Base-by-base conservation (phyloP, 345 rosid genomes). In the Hirschfeldia incana region DNA sequence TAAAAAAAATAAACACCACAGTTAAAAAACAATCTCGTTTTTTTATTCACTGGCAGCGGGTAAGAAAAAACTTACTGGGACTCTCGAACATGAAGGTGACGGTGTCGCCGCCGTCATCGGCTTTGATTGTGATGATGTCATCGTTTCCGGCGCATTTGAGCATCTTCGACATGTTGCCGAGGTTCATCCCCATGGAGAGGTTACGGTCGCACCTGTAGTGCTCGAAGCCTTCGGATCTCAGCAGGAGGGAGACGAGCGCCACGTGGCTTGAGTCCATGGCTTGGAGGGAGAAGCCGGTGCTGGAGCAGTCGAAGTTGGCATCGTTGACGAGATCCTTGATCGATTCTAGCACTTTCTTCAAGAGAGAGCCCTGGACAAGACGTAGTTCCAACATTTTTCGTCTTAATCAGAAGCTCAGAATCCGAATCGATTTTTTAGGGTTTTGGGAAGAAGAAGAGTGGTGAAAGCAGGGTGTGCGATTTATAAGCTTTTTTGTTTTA, bases 231-330 rank as follows among this genome's bases (percentile, higher is more conserved):
- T 95, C 99, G 46, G 98, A 87, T 70, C 98, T 83, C 5, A 95
- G 93, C 73, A 95, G 83, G 58, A 95, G 90, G 34, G 99, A 88
- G 69, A 95, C 98, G 9, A 93, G 83, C 1, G 99, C 99, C 12
- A 95, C 98, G 79, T 95, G 99, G 82, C 99, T 95, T 21, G 99
- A 95, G 72, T 95, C 99, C 99, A 95, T 95, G 37, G 99, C 98
- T 84, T 95, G 98, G 27, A 95, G 91, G 1, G 99, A 92, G 89
- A 95, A 92, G 1, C 98, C 98, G 0, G 98, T 87, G n/a, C 92
- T 88, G 5, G 99, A 95, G 74, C 98, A 95, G 81, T 95, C 99
- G 83, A 95, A 95, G 84, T 95, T 95, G 21, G 97, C 98, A 30
- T 95, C 99, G 83, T 85, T 93, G 26, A 96, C 99, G 65, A 96